A percentile compares a stretch with the other conserved stretches of the same genome.
Conservation (phyloP, 139 green algal species). For the Axilococcus clingmanii region DNA sequence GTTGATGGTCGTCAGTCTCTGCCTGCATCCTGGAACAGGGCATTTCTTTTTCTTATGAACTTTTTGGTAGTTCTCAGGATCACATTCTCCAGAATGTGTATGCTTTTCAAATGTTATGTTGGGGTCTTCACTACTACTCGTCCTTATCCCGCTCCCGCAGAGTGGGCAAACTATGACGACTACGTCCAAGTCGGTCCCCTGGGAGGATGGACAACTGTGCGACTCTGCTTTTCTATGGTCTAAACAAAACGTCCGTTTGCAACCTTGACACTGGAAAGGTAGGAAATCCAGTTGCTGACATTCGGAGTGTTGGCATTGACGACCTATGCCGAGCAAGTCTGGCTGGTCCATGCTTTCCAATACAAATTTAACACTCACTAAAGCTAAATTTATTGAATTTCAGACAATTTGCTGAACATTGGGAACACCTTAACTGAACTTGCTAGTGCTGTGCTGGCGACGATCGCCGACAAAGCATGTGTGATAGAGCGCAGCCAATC, state of each 20-base stretch:
- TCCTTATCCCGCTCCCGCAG: constrained; percentile 40
- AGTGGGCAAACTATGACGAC: constrained; percentile 60
- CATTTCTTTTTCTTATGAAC: constrained; percentile 58
- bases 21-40: constrained; percentile 43
- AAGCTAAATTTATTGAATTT: no score
- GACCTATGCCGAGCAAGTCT: constrained; percentile 37
- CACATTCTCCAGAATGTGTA: constrained; percentile 28
- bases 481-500: no score
- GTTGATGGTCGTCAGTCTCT: constrained; percentile 64
- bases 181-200: background rate
- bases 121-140: constrained; percentile 1
- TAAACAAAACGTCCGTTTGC: constrained; percentile 45
- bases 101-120: constrained; percentile 6
- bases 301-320: constrained; percentile 36
- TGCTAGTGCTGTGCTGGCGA: no score
- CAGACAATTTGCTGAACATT: no score
- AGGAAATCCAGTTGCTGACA: constrained; percentile 68
- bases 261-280: constrained; percentile 59
- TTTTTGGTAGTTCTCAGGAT: constrained; percentile 56
- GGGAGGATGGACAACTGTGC: constrained; percentile 37
- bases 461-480: no score
- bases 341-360: no score
- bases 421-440: no score
- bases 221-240: constrained; percentile 45
- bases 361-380: no score